Conservation (phyloP, 2,329 filamentous ascomycete species). For the Cordyceps fumosorosea region DNA sequence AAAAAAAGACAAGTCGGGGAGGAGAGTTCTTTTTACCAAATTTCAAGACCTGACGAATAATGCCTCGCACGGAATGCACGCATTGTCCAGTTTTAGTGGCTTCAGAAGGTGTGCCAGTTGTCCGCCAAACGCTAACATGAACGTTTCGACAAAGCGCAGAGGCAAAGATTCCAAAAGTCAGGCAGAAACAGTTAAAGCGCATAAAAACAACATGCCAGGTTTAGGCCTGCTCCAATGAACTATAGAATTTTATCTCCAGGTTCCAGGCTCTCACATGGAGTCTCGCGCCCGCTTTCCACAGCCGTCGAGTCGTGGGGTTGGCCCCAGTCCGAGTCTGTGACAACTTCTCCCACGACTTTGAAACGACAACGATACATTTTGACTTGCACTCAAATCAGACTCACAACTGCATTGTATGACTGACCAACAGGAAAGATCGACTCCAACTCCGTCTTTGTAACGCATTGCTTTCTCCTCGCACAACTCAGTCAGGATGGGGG, state of each 20-base stretch:
- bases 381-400: background rate
- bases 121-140: background rate
- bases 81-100: background rate
- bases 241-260: background rate
- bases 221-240: background rate
- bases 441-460: no score
- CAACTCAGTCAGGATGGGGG: no score
- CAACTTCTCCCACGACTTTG: background rate
- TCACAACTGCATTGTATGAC: no score
- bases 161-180: background rate
- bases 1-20: background rate
- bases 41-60: background rate
- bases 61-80: background rate
- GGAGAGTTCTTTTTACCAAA: no score
- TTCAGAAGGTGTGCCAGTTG: background rate
- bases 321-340: background rate
- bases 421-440: no score
- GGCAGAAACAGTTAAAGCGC: background rate
- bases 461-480: no score
- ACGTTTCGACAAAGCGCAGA: background rate
- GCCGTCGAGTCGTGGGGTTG: background rate
- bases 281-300: background rate
- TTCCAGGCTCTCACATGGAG: background rate
- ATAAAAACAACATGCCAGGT: background rate
- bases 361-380: background rate